Conservation (phyloP, 140 eudicot genomes). For the Anethum foeniculum region DNA sequence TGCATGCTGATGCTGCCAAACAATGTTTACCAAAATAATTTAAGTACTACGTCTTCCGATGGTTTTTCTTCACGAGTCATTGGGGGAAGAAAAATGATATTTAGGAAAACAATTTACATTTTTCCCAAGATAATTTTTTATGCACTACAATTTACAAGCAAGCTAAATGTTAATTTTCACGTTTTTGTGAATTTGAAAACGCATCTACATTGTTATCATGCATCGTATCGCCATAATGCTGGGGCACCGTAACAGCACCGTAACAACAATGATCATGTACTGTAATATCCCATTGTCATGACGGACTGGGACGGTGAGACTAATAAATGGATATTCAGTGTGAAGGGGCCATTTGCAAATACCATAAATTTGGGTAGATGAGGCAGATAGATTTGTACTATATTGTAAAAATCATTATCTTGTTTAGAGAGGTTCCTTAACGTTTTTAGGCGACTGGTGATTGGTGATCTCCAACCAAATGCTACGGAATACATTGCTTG, state of each 20-base stretch:
- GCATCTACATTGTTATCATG: not conserved
- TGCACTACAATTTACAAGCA: no score
- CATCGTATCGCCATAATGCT: not conserved
- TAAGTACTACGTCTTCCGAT: no score
- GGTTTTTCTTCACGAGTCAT: no score
- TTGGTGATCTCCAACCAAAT: not conserved
- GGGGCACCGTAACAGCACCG: no score
- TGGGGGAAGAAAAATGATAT: no score
- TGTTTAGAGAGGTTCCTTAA: slow-evolving; percentile 1
- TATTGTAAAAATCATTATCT: not conserved
- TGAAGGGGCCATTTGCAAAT: not conserved
- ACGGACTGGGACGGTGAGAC: not conserved
- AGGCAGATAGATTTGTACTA: not conserved
- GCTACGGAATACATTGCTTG: not conserved
- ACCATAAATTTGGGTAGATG: not conserved
- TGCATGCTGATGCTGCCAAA: no score
- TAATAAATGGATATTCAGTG: not conserved
- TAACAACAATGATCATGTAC: not conserved
- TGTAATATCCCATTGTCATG: not conserved
- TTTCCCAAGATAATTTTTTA: no score
- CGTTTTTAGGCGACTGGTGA: no score
- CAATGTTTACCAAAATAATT: no score
- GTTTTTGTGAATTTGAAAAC: not conserved
- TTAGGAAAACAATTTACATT: no score
- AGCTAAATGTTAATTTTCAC: no score